phyloP scores from a whole-genome alignment of 495 filamentous ascomycete genomes.

The Ramalina peruviana region DNA sequence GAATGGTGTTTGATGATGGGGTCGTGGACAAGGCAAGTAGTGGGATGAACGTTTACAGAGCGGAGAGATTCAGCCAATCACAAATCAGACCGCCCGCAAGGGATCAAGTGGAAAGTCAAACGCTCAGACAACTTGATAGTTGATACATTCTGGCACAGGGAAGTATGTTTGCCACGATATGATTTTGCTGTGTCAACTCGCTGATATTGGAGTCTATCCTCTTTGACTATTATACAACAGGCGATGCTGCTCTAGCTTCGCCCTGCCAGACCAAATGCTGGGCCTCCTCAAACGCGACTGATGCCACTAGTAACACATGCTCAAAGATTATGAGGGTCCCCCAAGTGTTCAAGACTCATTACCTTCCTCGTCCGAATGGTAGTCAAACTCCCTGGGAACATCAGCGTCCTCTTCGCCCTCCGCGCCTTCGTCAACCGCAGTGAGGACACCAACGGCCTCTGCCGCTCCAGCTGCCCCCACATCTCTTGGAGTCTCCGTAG shows the following conservation, averaged over 20 bases:
- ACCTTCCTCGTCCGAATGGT: conserved; percentile 61
- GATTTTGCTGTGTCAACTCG: no score
- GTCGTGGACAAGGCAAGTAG: no score
- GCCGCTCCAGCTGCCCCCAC: conserved; percentile 32
- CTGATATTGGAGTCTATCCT: no score
- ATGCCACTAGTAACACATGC: not conserved
- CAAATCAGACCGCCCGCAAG: no score
- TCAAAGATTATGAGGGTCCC: not conserved
- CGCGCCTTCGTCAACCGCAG: conserved; percentile 73
- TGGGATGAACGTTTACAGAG: no score
- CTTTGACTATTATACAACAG: not conserved
- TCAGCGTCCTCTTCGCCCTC: conserved; percentile 72
- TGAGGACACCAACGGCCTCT: conserved; percentile 66
- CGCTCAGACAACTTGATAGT: no score
- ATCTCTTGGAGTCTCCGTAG: conserved; percentile 12
- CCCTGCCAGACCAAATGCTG: not conserved
- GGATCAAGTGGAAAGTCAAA: no score
- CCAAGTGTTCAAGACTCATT: conserved; percentile 24
- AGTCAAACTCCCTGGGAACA: conserved; percentile 70
- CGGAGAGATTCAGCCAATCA: no score
- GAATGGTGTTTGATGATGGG: no score
- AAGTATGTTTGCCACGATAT: no score
- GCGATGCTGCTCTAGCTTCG: not conserved
- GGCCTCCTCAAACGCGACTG: not conserved
- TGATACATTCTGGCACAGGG: no score